Base-by-base conservation (phyloP, 2,329 filamentous ascomycete genomes). In the Epicoccum nigrum region DNA sequence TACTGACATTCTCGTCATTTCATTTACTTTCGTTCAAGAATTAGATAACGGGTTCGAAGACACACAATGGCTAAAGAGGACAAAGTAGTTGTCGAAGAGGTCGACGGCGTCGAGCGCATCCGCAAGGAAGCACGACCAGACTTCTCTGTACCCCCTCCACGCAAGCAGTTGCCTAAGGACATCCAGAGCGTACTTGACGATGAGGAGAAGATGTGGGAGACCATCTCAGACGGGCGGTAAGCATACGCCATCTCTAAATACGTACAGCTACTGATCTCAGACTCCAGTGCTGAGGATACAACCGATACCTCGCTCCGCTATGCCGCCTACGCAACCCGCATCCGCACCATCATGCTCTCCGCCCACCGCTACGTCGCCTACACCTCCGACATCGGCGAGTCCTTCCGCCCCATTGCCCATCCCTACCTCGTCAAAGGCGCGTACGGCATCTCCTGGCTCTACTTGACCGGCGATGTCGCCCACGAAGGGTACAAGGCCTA, bases 401-500 rank as follows among this genome's bases (percentile, higher is more conserved):
- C 90, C 0, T 99, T 99, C 76, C 86, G 94, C 2, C 94, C 94
- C 0, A 83, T 99, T 31, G 92, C 93, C 4, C 92, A 97, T 70
- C 93, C 92, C 0, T 86, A 82, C 65, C 76, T 95, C 3, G 88
- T 99, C 9, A 84, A 87, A 52, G 80, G 84, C 39, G 94, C 94
- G 5, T 99, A 99, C 69, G 93, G 85, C 40, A 79, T 99, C 33
- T 96, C 90, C 2, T 97, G 94, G 94, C 80, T 89, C 9, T 99
- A 99, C 68, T 83, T 99, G 17, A 75, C 92, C 12, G 93, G 94
- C 40, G 94, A 99, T 68, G 93, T 97, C 39, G 82, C 83, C 27
- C 87, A 97, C 69, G 94, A 99, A 74, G 93, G 94, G 5, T 97
- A 96, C 79, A 96, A 97, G 71, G 88, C 93, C 7, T 97, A 97